These are phyloP conservation scores for Myxozyma kluyveri DNA, from an alignment of 805 yeast genomes.

Conservation along the genomic window DNA sequence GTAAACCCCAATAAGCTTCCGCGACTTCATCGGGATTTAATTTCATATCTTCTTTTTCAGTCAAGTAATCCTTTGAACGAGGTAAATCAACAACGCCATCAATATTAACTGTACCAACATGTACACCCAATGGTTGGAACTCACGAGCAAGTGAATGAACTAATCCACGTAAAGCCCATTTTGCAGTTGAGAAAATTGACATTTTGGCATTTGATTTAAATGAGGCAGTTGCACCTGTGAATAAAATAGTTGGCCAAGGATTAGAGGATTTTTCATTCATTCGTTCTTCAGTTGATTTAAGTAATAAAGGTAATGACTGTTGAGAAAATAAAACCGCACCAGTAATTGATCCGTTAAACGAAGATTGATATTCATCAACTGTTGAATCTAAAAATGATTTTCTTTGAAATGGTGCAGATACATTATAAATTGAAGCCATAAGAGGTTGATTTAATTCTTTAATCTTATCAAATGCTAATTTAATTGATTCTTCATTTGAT, in stretches of 20 bases:
- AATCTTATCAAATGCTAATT: constrained; percentile 2
- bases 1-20: constrained; percentile 21
- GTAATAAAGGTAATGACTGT: constrained; percentile 13
- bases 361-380: constrained; percentile 5
- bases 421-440: constrained; percentile 22
- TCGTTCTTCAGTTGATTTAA: not conserved
- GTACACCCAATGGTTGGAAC: constrained; percentile 22
- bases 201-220: constrained; percentile 24
- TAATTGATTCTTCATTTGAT: constrained; percentile 6
- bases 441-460: constrained; percentile 13
- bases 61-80: constrained; percentile 5
- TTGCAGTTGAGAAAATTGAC: constrained; percentile 19
- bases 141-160: constrained; percentile 19
- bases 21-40: constrained; percentile 22
- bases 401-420: constrained; percentile 15
- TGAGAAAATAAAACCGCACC: constrained; percentile 20
- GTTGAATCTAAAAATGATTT: constrained; percentile 17
- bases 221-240: constrained; percentile 29
- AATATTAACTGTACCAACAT: constrained; percentile 22
- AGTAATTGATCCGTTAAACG: constrained; percentile 4
- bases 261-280: not conserved
- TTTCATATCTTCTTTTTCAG: constrained; percentile 15
- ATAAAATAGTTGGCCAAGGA: constrained; percentile 16
- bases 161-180: constrained; percentile 23
- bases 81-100: constrained; percentile 21